These are phyloP conservation scores for Immersiporthe knoxdaviesiana DNA, from an alignment of 2,329 filamentous ascomycete species.

Conservation along the genomic window DNA sequence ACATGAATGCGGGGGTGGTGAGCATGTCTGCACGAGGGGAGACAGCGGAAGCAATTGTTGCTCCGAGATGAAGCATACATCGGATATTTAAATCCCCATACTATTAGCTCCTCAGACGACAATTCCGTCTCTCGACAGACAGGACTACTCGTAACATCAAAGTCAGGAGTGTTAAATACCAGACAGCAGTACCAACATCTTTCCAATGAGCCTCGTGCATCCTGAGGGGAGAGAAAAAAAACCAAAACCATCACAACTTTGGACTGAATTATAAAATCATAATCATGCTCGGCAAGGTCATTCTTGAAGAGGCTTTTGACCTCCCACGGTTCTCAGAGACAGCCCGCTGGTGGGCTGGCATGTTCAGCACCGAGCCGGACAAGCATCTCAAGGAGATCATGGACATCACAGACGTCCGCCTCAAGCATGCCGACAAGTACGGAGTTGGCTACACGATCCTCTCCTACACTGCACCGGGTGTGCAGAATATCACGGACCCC, in stretches of 20 bases:
- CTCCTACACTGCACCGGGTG: conserved; percentile 40
- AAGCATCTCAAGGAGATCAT: conserved; percentile 60
- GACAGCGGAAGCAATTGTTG: not conserved
- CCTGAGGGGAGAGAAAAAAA: too few species aligned
- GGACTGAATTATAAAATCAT: conserved; percentile 21
- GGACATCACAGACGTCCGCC: conserved; percentile 45
- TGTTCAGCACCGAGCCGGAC: conserved; percentile 63
- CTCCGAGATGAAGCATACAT: not conserved
- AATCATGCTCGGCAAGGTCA: conserved; percentile 64
- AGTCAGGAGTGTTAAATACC: not conserved
- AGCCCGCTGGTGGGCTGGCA: conserved; percentile 62
- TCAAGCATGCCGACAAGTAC: conserved; percentile 47
- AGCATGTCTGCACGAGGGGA: not conserved
- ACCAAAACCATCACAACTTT: too few species aligned
- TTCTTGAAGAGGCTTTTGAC: conserved; percentile 65
- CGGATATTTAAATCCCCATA: not conserved
- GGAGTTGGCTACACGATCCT: conserved; percentile 40
- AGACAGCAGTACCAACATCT: not conserved
- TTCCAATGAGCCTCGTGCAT: not conserved
- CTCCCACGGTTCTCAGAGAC: conserved; percentile 61
- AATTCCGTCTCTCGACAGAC: not conserved
- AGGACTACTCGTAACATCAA: not conserved
- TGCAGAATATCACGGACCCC: conserved; percentile 37
- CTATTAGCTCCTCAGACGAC: not conserved
- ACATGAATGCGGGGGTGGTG: not conserved